Evolutionary conservation across 352 stramenopile genomes (phyloP).

Genomic region (Globisporangium polare): DNA sequence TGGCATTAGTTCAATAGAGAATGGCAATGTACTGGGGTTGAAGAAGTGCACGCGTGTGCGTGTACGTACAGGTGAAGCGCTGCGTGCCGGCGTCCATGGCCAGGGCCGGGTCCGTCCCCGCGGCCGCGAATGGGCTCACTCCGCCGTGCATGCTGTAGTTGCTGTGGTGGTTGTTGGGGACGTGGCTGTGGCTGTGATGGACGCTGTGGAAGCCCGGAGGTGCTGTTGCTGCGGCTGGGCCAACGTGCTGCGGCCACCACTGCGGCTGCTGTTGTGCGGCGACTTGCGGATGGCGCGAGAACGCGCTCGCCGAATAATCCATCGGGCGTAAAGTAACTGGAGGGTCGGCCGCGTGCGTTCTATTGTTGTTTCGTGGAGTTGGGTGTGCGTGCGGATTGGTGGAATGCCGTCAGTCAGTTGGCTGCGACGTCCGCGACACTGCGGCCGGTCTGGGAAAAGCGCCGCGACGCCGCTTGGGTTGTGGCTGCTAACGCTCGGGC

Average conservation of each 20-base stretch:
- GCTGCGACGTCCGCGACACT: background rate
- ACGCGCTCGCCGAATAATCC: background rate
- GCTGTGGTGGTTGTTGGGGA: background rate
- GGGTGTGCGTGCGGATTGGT: background rate
- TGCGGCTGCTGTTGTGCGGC: background rate
- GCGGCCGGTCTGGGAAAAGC: background rate
- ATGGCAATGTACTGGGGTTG: conserved; percentile 12
- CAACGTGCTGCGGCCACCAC: background rate
- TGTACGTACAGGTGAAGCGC: conserved; percentile 64
- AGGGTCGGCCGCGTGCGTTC: background rate
- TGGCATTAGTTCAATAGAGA: background rate
- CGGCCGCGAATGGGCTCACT: conserved; percentile 8
- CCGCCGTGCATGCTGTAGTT: conserved; percentile 11
- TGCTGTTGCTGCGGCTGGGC: background rate
- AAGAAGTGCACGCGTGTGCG: background rate
- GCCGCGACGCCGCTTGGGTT: background rate
- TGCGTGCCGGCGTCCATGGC: conserved; percentile 43
- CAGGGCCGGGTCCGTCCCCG: conserved; percentile 12
- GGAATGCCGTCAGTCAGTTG: background rate
- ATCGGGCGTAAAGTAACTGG: background rate
- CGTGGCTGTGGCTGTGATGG: background rate
- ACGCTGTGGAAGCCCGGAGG: background rate
- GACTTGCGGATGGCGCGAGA: background rate
- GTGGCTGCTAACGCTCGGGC: background rate
- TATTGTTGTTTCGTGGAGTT: background rate